Evolutionary conservation across 306 rosid species (phyloP), one percentile per base, ranked within the genome.

Genomic region (Nissolia schottii): DNA sequence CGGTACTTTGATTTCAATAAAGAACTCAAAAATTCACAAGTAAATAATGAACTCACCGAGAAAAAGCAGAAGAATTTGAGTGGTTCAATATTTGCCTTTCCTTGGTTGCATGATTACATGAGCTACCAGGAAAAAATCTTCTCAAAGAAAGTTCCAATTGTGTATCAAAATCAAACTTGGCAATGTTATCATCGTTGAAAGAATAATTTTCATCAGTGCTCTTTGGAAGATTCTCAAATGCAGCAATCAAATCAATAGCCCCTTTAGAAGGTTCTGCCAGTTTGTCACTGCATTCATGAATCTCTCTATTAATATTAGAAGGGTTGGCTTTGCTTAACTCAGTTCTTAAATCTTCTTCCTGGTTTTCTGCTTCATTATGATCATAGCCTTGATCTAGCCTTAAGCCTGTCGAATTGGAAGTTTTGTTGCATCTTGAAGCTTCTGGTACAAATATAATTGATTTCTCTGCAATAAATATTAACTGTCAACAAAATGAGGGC

Each of bases 1-100:
- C 27, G 10, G 27, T 70, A 29, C 57, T 64, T 50, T 29, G 29
- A 37, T 29, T 38, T 64, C 71, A 35, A 6, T 64, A 35, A 43
- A 25, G 54, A 77, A 67, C 25, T 57, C 22, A 48, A 25, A 37
- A 51, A 37, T 10, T 22, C 67, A 54, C 49, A 46, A 56, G 48
- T 37, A 24, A 41, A 15, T 59, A 60, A 50, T 60, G 62, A 48
- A 70, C 92, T 86, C 82, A 92, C 97, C 85, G 13, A 79, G 92
- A 86, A 80, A 92, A 89, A 9, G 97, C 93, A 54, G 97, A 89
- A 15, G 84, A 89, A 78, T 84, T 79, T 71, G 97, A 86, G 64
- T 78, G 93, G 74, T 87, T 92, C 84, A 81, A 82, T 11, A 73
- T 58, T 58, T 68, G 76, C 43, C 75, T 67, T 67, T 85, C 92